Base-by-base conservation (phyloP, 2,329 filamentous ascomycete genomes). In the Stachybotrys chlorohalonatus region DNA sequence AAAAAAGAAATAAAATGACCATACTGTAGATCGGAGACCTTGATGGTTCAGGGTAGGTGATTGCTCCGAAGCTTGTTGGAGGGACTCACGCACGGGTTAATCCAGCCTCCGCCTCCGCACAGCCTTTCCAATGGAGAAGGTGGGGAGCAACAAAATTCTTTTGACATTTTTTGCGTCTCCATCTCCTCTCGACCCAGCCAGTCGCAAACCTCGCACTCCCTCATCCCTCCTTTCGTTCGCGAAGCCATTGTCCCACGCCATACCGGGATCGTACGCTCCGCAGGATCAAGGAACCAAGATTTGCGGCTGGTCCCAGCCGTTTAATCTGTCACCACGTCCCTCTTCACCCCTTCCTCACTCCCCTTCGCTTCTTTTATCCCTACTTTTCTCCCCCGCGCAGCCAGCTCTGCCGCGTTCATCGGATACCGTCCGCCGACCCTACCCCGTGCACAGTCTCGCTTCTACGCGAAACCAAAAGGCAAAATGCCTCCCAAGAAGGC, bases 401-500 rank as follows among this genome's bases (percentile, higher is more conserved):
- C 83, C 77, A 82, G 84, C 75, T 78, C 84, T 87, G 83, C 82
- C 62, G 76, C 81, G 78, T 64, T 70, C 68, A 63, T 67, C 64
- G 66, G 73, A 70, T 69, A 70, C 68, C 65, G 74, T 76, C 75
- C 75, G 45, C 13, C 31, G 15, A n/a, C 66, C 69, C 71, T 69
- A 73, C 79, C 75, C 75, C 75, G 69, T 75, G 77, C 71, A 76
- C 75, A 70, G 73, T 73, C 55, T 68, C 76, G 81, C 67, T 72
- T 69, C 63, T 85, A 84, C 78, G 77, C 79, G 67, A 82, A 80
- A 68, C 85, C 81, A 72, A 78, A 74, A 72, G 79, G 73, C 71
- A 91, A 84, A 72, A 99, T 99, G 94, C 81, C 90, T 76, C 94
- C 94, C 73, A 99, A 99, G 83, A 97, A 97, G 78, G 79, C 76